Evolutionary conservation across 2,329 filamentous ascomycete genomes (phyloP), one percentile per base, ranked within the genome.

Genomic region (Paraconiothyrium sp.): DNA sequence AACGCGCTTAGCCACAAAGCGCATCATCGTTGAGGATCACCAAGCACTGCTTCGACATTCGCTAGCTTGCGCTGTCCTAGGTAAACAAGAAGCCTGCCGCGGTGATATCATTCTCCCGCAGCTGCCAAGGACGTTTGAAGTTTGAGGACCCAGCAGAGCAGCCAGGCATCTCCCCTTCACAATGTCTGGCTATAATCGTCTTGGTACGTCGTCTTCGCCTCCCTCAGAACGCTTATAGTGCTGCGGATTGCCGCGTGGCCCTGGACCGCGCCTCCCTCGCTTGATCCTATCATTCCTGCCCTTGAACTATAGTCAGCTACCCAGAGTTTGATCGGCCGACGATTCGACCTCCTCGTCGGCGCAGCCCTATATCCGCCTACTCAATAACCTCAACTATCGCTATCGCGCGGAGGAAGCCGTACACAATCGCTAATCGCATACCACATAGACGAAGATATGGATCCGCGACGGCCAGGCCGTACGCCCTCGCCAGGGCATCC

Each of bases 401-500:
- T 55, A 35, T 41, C 47, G 11, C 30, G 43, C 8, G 24, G 39
- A n/a, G 14, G 3, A 20, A 16, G 16, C 43, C 20, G 30, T 52
- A 30, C 41, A 54, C 48, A 57, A n/a, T 60, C 54, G 54, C 63
- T 70, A 65, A 69, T 61, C 57, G 57, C 63, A 43, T 30, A 62
- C 37, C 66, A 55, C 59, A 46, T 59, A 75, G 70, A 74, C 67
- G 71, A 71, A 44, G 67, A 72, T 35, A 83, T 88, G 84, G 82
- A 87, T 69, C 84, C 85, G 59, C 85, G 84, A 68, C 84, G 76
- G 67, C 73, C 76, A 55, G 78, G 78, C 74, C 75, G 83, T 76
- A 88, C 91, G 59, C 92, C 92, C 57, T 95, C 92, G 50, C 92
- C 92, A 37, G 90, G 88, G 52, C 90, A 92, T 67, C 91, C 90